Evolutionary conservation across 208 protist genomes (phyloP).

Genomic region (Leishmania tropica): DNA sequence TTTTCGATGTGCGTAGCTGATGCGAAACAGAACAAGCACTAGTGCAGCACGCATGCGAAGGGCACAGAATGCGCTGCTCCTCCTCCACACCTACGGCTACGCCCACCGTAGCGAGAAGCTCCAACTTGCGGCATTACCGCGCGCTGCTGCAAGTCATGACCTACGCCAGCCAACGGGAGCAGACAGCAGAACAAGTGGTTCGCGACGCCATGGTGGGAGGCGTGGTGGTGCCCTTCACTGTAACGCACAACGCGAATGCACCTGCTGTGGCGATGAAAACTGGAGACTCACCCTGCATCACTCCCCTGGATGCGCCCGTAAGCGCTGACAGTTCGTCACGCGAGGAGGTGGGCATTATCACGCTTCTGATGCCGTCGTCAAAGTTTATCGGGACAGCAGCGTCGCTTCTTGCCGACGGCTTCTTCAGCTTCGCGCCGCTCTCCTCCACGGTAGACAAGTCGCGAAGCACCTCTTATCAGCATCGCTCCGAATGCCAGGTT

Average conservation of each 20-base stretch:
- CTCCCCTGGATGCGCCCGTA: neutral
- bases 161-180: constrained; percentile 41
- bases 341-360: neutral
- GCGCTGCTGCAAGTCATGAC: constrained; percentile 71
- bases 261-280: neutral
- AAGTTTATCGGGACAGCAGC: constrained; percentile 52
- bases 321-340: neutral
- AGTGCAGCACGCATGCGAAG: neutral
- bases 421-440: constrained; percentile 56
- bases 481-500: constrained; percentile 40
- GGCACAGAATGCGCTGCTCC: constrained; percentile 4
- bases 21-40: neutral
- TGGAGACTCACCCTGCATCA: neutral
- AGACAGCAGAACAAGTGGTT: constrained; percentile 51
- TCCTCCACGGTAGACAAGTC: constrained; percentile 41
- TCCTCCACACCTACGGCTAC: neutral
- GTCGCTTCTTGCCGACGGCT: constrained; percentile 53
- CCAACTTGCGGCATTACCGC: constrained; percentile 56
- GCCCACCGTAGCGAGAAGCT: constrained; percentile 5
- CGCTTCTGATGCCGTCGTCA: constrained; percentile 60
- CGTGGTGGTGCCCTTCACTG: constrained; percentile 50
- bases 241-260: neutral
- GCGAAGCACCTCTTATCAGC: constrained; percentile 9
- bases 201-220: constrained; percentile 62
- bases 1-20: neutral